Percentiles rank a stretch among this genome's conserved stretches.
These are phyloP conservation scores for Citrus maxima DNA, from an alignment of 345 rosid genomes.

Conservation along the genomic window DNA sequence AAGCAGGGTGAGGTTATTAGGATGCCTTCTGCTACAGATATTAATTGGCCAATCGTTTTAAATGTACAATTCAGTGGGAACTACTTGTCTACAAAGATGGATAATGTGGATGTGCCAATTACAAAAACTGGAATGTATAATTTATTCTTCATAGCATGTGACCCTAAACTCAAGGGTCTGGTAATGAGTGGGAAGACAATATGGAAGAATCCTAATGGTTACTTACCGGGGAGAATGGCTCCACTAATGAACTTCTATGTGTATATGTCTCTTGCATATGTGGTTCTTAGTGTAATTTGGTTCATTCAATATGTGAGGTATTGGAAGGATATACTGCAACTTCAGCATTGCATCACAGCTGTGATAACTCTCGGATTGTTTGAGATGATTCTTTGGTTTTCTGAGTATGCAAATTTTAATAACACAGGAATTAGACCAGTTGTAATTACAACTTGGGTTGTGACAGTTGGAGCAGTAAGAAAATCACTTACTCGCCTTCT, in stretches of 20 bases:
- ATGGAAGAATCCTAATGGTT: constrained; percentile 94
- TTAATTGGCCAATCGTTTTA: constrained; percentile 74
- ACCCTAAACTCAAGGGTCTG: constrained; percentile 75
- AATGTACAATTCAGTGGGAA: constrained; percentile 58
- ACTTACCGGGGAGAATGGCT: constrained; percentile 97
- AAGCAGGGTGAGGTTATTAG: constrained; percentile 89
- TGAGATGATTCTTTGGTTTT: constrained; percentile 92
- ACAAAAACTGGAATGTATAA: constrained; percentile 87
- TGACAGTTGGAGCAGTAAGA: constrained; percentile 82
- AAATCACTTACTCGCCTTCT: constrained; percentile 76
- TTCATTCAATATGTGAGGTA: constrained; percentile 74
- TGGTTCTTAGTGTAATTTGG: constrained; percentile 71
- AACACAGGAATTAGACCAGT: constrained; percentile 74
- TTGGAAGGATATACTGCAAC: constrained; percentile 80
- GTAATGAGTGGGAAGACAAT: constrained; percentile 85
- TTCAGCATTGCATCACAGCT: constrained; percentile 83
- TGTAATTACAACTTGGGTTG: constrained; percentile 81
- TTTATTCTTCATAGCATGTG: constrained; percentile 81
- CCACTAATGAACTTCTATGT: constrained; percentile 82
- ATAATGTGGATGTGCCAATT: constrained; percentile 44
- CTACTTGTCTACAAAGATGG: constrained; percentile 37
- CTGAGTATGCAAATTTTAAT: constrained; percentile 80
- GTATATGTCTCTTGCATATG: constrained; percentile 66
- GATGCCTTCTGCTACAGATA: constrained; percentile 69
- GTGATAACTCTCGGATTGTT: constrained; percentile 77